Evolutionary conservation across 1,284 basidiomycete species (phyloP), one percentile per base, ranked within the genome.

Genomic region (Boletus nobilissimus): DNA sequence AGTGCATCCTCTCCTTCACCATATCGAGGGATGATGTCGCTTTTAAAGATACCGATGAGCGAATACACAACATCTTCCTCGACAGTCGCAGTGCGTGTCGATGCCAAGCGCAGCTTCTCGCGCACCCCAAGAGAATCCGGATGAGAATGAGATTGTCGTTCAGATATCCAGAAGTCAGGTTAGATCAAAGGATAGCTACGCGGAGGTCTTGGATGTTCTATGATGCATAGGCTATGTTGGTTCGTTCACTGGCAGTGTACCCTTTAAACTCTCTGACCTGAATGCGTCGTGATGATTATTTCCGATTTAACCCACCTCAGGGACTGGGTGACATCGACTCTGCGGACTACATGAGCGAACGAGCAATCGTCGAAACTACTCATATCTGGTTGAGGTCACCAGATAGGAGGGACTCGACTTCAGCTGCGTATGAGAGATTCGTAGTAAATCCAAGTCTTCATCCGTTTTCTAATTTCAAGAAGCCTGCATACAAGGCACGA

Each of bases 11-110:
- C 19, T 24, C 18, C n/a, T 65, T 68, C 38, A 11, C 32, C 43
- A n/a, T n/a, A n/a, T n/a, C n/a, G n/a, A n/a, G n/a, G 69, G 63
- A 66, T 19, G 51, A 75, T 75, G 29, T 65, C 65, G 9, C 71
- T 72, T 29, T 46, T 64, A 40, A 62, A 62, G 36, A 43, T 64
- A 39, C 51, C 40, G 7, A 64, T 40, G 39, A 70, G 64, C 39
- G 64, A 67, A 36, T 72, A 75, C 70, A 72, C n/a, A n/a, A n/a
- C n/a, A n/a, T n/a, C n/a, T n/a, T n/a, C n/a, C n/a, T n/a, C 34
- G 74, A 60, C 70, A 54, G 70, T 73, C 10, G 74, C 70, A 10
- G 40, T 43, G 19, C n/a, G n/a, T n/a, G n/a, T n/a, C n/a, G n/a
- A n/a, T n/a, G n/a, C n/a, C n/a, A n/a, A n/a, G n/a, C n/a, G n/a